Evolutionary conservation across 2,329 filamentous ascomycete species (phyloP), one percentile per base, ranked within the genome.

Genomic region (Cryphonectria radicalis): DNA sequence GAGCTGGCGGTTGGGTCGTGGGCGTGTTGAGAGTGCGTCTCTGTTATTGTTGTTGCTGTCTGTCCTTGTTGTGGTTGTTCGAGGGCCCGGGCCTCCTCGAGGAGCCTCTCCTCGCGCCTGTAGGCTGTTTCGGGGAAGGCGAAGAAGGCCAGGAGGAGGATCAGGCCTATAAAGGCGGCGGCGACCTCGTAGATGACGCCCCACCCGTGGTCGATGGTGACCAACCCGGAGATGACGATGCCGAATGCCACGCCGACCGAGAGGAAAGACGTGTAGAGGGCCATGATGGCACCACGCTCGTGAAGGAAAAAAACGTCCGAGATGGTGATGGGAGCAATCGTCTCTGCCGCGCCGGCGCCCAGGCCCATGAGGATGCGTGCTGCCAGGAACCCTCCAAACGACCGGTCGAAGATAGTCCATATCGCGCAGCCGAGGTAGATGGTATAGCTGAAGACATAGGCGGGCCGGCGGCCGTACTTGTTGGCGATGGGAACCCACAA

Each of bases 271-370:
- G 80, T 82, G 73, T 85, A 84, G 14, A 82, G 75, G 74, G 84
- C 83, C 84, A 87, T 88, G 57, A 86, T 78, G 1, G 81, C 78
- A 1, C 86, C 86, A 67, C 87, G 80, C 75, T 89, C 84, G 72
- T 89, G 87, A 22, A 89, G 78, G 76, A 88, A 89, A 77, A 88
- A 89, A 42, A 88, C 77, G 73, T 89, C 87, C 3, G 85, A 80
- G 63, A 88, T 86, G 0, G 85, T 87, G 10, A 86, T 79, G 0
- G 86, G 86, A 1, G 84, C 83, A 63, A 85, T 79, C 0, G 82
- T 84, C 75, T 89, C 87, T 1, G 84, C 87, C 10, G 86, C 84
- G 1, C 87, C 87, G 0, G 86, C 81, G 1, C 83, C 86, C 57
- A 88, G 82, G 3, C 87, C 87, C 79, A 89, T 81, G 14, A 88